Base-by-base conservation (phyloP, 306 rosid genomes). In the Quercus bicolor region DNA sequence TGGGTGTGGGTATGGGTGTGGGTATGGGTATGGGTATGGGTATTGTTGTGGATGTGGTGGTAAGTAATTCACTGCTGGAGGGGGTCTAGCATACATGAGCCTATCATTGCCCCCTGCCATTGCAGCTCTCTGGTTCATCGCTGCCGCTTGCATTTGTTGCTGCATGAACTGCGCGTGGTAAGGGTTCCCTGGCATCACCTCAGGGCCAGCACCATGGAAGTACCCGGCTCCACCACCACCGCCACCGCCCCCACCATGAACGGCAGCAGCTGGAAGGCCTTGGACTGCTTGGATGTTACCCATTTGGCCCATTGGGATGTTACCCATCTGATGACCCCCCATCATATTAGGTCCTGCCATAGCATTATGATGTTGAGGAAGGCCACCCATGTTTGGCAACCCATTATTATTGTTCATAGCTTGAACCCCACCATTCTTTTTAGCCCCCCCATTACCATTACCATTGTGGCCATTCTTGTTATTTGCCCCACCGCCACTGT, bases 91-190 rank as follows among this genome's bases (percentile, higher is more conserved):
- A 75, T 89, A 94, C 92, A 88, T 86, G 81, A 90, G 89, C 78
- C 96, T 88, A 5, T 93, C 95, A 65, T 87, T 88, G 8, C 87
- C 94, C 73, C 84, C 84, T 19, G 82, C 87, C 73, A 85, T 86
- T 19, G 79, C 86, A 1, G 90, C 57, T 70, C 85, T 98, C 55
- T 93, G 96, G 84, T 90, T 90, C 95, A 91, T 90, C 87, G 90
- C 71, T 6, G 91, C 91, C 11, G 91, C 86, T 8, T 40, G 45
- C 45, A 40, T 0, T 40, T 40, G 45, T 37, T 37, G 40, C 40
- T 34, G 43, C 83, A 91, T 45, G 71, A 82, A 84, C 28, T 90
- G 97, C 55, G 82, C 84, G 4, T 84, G 88, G 80, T 86, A 84
- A 0, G 94, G 91, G 56, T 95, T 88, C 1, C 97, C 93, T 0